Base-by-base conservation (phyloP, 371 early-diverging fungal species). In the Thermomucor indicae-seudaticae region DNA sequence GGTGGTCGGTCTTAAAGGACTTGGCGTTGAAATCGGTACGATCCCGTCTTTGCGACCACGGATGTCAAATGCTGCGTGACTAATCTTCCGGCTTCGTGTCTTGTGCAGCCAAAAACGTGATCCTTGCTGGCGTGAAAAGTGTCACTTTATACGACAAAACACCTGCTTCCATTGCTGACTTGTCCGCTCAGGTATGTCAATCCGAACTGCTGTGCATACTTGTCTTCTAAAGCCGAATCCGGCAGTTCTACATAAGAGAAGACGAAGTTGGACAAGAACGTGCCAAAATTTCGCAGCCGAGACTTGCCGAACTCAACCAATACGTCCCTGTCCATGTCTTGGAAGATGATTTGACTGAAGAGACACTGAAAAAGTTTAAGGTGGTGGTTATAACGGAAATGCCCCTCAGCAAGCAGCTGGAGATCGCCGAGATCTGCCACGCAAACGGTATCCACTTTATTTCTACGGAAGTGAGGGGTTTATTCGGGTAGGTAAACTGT, bases 71-170 rank as follows among this genome's bases (percentile, higher is more conserved):
- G 10, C 19, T 43, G 19, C 23, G 0, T 20, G 24, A 5, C 19
- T 4, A 41, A 25, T 27, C 16, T 6, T 43, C 44, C 40, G 22
- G 30, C 50, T 42, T 46, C 38, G 23, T 41, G n/a, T 27, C 19
- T 14, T 49, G n/a, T 42, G 23, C 59, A 92, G 95, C 98, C 63
- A 99, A 99, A 73, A 99, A 99, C 75, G 86, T 99, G 40, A 84
- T 96, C 58, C 84, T 99, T 25, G 99, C 99, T 44, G 99, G 99
- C 53, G 97, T 99, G 55, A 97, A 96, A 69, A 92, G 92, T 54
- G 95, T 99, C 7, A 91, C 92, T 6, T 72, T 99, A 31, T 88
- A 93, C 67, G 99, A 99, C 66, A 81, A 85, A 27, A 75, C 70
- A 37, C 77, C 83, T 32, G 89, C 89, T n/a, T 59, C 78, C 47